Percentiles rank a stretch among this genome's conserved stretches.
These are phyloP conservation scores for Drechslerella dactyloides DNA, from an alignment of 2,329 filamentous ascomycete genomes.

Conservation along the genomic window DNA sequence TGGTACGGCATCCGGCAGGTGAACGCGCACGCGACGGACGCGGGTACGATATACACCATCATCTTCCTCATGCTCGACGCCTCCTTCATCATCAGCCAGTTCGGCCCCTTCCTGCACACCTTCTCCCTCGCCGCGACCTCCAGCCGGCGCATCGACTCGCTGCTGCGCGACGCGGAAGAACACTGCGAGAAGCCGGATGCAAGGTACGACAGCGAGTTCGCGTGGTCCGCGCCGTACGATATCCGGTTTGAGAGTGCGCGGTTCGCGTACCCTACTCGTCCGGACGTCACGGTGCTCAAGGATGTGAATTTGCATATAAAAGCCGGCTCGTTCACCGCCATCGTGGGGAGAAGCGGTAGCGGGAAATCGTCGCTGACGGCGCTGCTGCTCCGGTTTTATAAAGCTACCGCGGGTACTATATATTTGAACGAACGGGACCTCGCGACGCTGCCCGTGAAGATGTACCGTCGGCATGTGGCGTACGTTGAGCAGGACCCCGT, in stretches of 20 bases:
- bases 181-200: slow-evolving; percentile 14
- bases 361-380: slow-evolving; percentile 67
- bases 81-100: slow-evolving; percentile 68
- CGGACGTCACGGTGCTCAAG: slow-evolving; percentile 59
- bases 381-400: slow-evolving; percentile 66
- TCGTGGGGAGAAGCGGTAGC: slow-evolving; percentile 67
- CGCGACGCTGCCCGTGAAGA: slow-evolving; percentile 61
- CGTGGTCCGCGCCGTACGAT: slow-evolving; percentile 52
- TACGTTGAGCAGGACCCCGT: slow-evolving; percentile 73
- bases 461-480: slow-evolving; percentile 65
- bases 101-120: slow-evolving; percentile 68
- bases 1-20: slow-evolving; percentile 70
- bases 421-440: slow-evolving; percentile 63
- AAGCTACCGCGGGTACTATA: slow-evolving; percentile 63
- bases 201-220: slow-evolving; percentile 1
- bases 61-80: slow-evolving; percentile 70
- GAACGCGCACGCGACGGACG: slow-evolving; percentile 57
- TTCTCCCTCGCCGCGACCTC: slow-evolving; percentile 64
- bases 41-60: slow-evolving; percentile 68
- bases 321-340: slow-evolving; percentile 63
- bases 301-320: slow-evolving; percentile 58
- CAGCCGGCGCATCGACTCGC: slow-evolving; percentile 55
- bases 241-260: slow-evolving; percentile 58
- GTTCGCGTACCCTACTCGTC: slow-evolving; percentile 59
- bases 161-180: slow-evolving; percentile 41